Evolutionary conservation across 352 stramenopile species (phyloP), one percentile per base, ranked within the genome.

Genomic region (Phytophthora quininea): DNA sequence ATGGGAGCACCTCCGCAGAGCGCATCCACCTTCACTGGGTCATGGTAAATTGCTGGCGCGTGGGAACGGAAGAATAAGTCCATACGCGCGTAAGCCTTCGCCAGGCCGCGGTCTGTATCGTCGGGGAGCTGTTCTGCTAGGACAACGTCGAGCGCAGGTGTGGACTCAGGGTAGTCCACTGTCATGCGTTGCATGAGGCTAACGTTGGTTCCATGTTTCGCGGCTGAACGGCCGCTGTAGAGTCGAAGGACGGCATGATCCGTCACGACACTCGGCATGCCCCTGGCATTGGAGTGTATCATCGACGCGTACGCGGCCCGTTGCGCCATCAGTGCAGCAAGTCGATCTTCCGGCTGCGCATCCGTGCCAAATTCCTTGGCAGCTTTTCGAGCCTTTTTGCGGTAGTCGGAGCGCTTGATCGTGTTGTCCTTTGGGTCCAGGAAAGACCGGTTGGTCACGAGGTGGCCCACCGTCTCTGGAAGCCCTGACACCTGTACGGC

Each of bases 11-110:
- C 35, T 8, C 33, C 7, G 3, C 43, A 12, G 9, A 67, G 32
- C 5, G 51, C 43, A 15, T 11, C 24, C 3, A 55, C 24, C n/a
- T 63, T 63, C 14, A 63, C 56, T 24, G 56, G 56, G 29, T 56
- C 46, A 29, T 51, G 32, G 24, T 56, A 47, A 19, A 54, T 42
- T 4, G 2, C 2, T 24, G 43, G 51, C 7, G 51, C 31, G 33
- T 67, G 59, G 1, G 2, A 19, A 3, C 43, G 40, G 1, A 67
- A 35, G 19, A 51, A 60, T 2, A 67, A 6, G 15, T 56, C 59
- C 3, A n/a, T 15, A 10, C 35, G 19, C 1, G 51, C 59, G 31
- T 15, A 67, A 3, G 59, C 15, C 7, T 14, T 5, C 1, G 42
- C 51, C 6, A 12, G 46, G 6, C 55, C 50, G 1, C 31, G 9